A percentile compares a stretch with the other conserved stretches of the same genome.
phyloP scores from a whole-genome alignment of 2,329 filamentous ascomycete species.

The Aaosphaeria arxii region DNA sequence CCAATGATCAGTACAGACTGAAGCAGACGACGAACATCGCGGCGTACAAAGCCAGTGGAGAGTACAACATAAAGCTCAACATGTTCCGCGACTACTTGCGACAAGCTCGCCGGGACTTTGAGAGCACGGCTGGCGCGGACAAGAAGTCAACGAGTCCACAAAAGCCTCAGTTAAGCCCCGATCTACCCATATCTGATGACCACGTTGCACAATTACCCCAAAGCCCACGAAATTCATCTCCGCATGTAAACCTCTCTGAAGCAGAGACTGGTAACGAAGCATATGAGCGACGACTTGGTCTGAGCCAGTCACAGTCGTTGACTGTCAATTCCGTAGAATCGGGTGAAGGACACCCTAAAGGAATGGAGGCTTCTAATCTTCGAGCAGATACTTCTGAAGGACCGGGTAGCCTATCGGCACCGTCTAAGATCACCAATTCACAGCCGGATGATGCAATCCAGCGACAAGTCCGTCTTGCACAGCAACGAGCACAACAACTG shows the following conservation, averaged over 20 bases:
- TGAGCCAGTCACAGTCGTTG: background rate
- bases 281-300: background rate
- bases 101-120: slow-evolving; percentile 4
- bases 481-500: background rate
- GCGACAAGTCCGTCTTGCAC: background rate
- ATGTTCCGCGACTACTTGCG: slow-evolving; percentile 23
- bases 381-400: too few species aligned
- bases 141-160: slow-evolving; percentile 35
- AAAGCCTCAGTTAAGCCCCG: background rate
- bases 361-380: background rate
- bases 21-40: slow-evolving; percentile 22
- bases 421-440: background rate
- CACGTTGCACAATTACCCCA: background rate
- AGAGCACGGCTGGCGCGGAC: slow-evolving; percentile 29
- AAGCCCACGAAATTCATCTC: background rate
- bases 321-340: background rate
- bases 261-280: background rate
- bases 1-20: slow-evolving; percentile 26
- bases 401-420: too few species aligned
- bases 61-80: slow-evolving; percentile 20
- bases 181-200: background rate
- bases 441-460: background rate
- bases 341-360: background rate
- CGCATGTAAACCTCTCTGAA: background rate
- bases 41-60: slow-evolving; percentile 20